Evolutionary conservation across 2,329 filamentous ascomycete genomes (phyloP).

Genomic region (Ophiognomonia clavigignenti-juglandacearum): DNA sequence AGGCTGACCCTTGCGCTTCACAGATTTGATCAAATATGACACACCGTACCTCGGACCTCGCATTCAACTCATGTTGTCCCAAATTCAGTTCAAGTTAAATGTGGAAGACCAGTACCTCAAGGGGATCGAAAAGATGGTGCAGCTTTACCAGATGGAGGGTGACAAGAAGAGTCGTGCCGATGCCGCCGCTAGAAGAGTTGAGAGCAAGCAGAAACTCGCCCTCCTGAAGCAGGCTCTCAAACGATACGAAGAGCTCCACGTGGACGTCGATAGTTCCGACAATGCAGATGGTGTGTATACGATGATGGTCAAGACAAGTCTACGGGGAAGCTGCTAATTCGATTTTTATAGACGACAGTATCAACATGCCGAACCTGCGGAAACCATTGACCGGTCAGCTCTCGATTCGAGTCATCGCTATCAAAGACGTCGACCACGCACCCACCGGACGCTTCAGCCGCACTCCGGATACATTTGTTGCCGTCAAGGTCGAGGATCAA

Average conservation of each 20-base stretch:
- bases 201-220: slow-evolving; percentile 97
- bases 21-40: slow-evolving; percentile 98
- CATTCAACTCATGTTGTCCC: slow-evolving; percentile 98
- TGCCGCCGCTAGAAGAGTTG: slow-evolving; percentile 80
- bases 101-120: slow-evolving; percentile 99
- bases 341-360: slow-evolving; percentile 71
- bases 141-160: slow-evolving; percentile 94
- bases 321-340: slow-evolving; percentile 23
- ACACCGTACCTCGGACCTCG: slow-evolving; percentile 91
- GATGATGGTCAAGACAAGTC: background rate
- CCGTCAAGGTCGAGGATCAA: slow-evolving; percentile 94
- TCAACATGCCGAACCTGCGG: slow-evolving; percentile 89
- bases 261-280: slow-evolving; percentile 80
- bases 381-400: slow-evolving; percentile 94
- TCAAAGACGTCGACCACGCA: slow-evolving; percentile 93
- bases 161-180: slow-evolving; percentile 94
- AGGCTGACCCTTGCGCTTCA: background rate
- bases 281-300: slow-evolving; percentile 67
- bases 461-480: slow-evolving; percentile 90
- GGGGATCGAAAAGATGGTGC: slow-evolving; percentile 98
- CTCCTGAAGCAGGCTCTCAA: slow-evolving; percentile 93
- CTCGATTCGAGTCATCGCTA: slow-evolving; percentile 77
- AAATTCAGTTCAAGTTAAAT: slow-evolving; percentile 97
- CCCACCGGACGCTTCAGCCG: slow-evolving; percentile 78
- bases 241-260: slow-evolving; percentile 94